phyloP scores from a whole-genome alignment of 257 asterid species.

The Ilex aquifolium region DNA sequence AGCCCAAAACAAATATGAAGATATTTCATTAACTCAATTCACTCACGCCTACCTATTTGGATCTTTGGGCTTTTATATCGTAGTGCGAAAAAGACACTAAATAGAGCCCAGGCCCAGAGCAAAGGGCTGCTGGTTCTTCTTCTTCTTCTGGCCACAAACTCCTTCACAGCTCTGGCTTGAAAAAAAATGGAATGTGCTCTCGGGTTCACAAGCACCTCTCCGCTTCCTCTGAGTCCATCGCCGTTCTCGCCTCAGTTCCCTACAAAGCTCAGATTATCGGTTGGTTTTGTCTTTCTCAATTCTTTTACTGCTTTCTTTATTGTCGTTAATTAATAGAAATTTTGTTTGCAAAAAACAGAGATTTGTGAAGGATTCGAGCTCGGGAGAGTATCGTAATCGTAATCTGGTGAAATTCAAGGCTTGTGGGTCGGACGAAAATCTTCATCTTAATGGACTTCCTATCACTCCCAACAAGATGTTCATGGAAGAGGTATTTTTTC shows the following conservation, averaged over 20 bases:
- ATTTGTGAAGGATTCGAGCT: conserved; percentile 31
- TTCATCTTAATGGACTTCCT: conserved; percentile 35
- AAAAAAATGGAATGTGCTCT: conserved; percentile 66
- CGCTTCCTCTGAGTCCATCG: conserved; percentile 42
- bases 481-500: conserved; percentile 67
- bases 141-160: neutral
- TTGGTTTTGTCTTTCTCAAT: conserved; percentile 5
- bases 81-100: too few relatives aligned
- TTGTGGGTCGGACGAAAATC: conserved; percentile 46
- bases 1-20: too few relatives aligned
- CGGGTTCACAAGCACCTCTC: conserved; percentile 49
- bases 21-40: too few relatives aligned
- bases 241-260: conserved; percentile 37
- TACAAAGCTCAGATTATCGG: conserved; percentile 35
- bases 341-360: conserved; percentile 28
- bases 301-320: conserved; percentile 2
- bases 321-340: conserved; percentile 1
- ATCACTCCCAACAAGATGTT: conserved; percentile 47
- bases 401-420: conserved; percentile 31
- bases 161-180: conserved; percentile 13
- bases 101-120: too few relatives aligned
- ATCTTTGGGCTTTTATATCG: too few relatives aligned
- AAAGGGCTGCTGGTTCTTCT: neutral
- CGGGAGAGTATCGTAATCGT: conserved; percentile 26
- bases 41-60: too few relatives aligned